Base-by-base conservation (phyloP, 2,329 filamentous ascomycete genomes). In the Cladosporium sp. region DNA sequence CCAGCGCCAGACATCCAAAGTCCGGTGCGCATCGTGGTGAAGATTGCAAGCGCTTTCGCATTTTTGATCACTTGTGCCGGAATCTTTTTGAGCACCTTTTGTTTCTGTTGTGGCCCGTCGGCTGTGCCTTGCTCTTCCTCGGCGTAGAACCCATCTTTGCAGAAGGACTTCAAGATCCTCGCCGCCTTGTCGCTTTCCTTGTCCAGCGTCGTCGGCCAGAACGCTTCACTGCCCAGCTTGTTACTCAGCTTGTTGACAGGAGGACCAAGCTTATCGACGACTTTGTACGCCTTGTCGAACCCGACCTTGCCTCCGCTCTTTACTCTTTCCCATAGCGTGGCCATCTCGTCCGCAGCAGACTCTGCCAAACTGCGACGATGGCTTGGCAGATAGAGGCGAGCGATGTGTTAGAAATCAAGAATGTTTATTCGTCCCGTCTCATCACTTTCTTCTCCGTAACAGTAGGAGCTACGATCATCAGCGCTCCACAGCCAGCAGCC, bases 21-120 rank as follows among this genome's bases (percentile, higher is more conserved):
- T 12, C 93, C 93, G 14, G 90, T 93, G 60, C 93, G 87, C 91
- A 97, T 96, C 30, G 91, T 96, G 0, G 92, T 96, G 77, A 97
- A 97, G 65, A 97, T 90, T 57, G 91, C 92, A 59, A 97, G 82
- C 11, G 91, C 93, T 65, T 93, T 91, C 28, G 92, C 92, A 75
- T 94, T 90, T 70, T 89, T 85, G 66, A 97, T 90, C 59, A 97
- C 90, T 69, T 78, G 83, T 59, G 87, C 79, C 0, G 93, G 93
- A 28, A 97, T 97, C 76, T 92, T 94, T 75, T 93, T 90, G 54
- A 90, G 70, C 50, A 88, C 81, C 65, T 76, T 80, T 65, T 88
- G 86, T 68, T 84, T 87, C 60, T 81, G 80, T 73, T 84, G 78
- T 63, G 83, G 82, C 5, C 76, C 76, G 59, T 80, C 77, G 38